phyloP scores from a whole-genome alignment of 1,284 basidiomycete species.

The Sparassis latifolia region DNA sequence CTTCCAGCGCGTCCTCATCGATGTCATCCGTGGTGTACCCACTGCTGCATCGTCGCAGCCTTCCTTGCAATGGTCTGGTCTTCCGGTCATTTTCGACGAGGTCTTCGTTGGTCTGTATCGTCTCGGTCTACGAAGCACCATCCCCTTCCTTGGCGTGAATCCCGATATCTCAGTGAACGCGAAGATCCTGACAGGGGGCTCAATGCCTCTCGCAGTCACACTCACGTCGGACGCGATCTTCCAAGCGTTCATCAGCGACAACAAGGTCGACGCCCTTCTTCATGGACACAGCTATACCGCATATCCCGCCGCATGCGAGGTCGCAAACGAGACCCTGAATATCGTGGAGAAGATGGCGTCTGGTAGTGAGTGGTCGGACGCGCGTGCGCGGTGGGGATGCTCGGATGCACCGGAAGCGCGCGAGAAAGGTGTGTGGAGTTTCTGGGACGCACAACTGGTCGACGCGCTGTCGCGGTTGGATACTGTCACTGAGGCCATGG shows the following conservation, averaged over 20 bases:
- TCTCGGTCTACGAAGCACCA: constrained; percentile 67
- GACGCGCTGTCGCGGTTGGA: constrained; percentile 50
- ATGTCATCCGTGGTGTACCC: constrained; percentile 59
- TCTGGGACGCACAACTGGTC: constrained; percentile 82
- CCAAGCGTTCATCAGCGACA: constrained; percentile 67
- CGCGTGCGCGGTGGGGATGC: constrained; percentile 40
- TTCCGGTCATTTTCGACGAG: constrained; percentile 95
- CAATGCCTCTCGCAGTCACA: constrained; percentile 84
- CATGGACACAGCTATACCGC: constrained; percentile 97
- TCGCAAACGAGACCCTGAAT: constrained; percentile 77
- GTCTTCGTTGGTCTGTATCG: constrained; percentile 93
- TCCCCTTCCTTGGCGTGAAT: constrained; percentile 58
- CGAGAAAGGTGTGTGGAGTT: constrained; percentile 61
- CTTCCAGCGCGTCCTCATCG: constrained; percentile 86
- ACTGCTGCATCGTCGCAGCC: constrained; percentile 12
- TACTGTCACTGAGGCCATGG: constrained; percentile 72
- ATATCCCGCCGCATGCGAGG: constrained; percentile 86
- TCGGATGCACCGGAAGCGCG: constrained; percentile 8
- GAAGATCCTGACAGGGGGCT: constrained; percentile 91
- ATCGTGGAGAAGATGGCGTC: constrained; percentile 48
- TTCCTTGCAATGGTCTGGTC: constrained; percentile 49
- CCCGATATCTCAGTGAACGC: constrained; percentile 92
- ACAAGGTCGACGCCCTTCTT: constrained; percentile 81
- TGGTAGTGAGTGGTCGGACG: constrained; percentile 50
- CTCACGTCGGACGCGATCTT: constrained; percentile 81